phyloP scores from a whole-genome alignment of 371 early-diverging fungal species.

The Globomyces sp. region DNA sequence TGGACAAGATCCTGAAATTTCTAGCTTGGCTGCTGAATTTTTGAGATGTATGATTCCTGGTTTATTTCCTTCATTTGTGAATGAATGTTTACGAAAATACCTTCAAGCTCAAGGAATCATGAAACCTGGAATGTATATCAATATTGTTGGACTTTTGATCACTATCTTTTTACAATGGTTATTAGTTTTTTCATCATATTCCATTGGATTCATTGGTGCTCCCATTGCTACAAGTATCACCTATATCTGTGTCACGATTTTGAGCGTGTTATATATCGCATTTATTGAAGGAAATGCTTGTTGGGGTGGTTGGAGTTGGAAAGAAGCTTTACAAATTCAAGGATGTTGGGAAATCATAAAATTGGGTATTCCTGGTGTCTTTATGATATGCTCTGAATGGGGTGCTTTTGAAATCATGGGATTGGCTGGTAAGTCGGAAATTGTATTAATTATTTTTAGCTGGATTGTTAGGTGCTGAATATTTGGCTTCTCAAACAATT shows the following conservation, averaged over 20 bases:
- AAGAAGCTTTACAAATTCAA: slow-evolving; percentile 62
- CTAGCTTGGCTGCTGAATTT: slow-evolving; percentile 58
- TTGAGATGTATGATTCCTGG: slow-evolving; percentile 66
- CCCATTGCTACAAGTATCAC: slow-evolving; percentile 75
- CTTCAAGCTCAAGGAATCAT: slow-evolving; percentile 84
- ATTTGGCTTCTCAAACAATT: slow-evolving; percentile 84
- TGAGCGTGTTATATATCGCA: slow-evolving; percentile 62
- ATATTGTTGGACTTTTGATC: slow-evolving; percentile 69
- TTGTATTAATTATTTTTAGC: slow-evolving; percentile 32
- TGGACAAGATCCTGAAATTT: slow-evolving; percentile 59
- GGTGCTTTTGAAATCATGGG: slow-evolving; percentile 70
- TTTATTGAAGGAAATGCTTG: slow-evolving; percentile 63
- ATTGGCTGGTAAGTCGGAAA: slow-evolving; percentile 39
- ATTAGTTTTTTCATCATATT: slow-evolving; percentile 66
- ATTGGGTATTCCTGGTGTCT: slow-evolving; percentile 68
- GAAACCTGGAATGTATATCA: slow-evolving; percentile 73
- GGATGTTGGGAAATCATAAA: slow-evolving; percentile 59
- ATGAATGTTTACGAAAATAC: slow-evolving; percentile 77
- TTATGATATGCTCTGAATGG: slow-evolving; percentile 59
- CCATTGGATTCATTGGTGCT: slow-evolving; percentile 79
- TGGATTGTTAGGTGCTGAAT: slow-evolving; percentile 61
- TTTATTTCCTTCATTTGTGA: slow-evolving; percentile 70
- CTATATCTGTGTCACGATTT: slow-evolving; percentile 64
- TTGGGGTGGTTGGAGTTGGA: slow-evolving; percentile 85
- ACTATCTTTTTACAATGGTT: slow-evolving; percentile 69